Evolutionary conservation across 2,329 filamentous ascomycete species (phyloP).

Genomic region (Calonectria henricotiae): DNA sequence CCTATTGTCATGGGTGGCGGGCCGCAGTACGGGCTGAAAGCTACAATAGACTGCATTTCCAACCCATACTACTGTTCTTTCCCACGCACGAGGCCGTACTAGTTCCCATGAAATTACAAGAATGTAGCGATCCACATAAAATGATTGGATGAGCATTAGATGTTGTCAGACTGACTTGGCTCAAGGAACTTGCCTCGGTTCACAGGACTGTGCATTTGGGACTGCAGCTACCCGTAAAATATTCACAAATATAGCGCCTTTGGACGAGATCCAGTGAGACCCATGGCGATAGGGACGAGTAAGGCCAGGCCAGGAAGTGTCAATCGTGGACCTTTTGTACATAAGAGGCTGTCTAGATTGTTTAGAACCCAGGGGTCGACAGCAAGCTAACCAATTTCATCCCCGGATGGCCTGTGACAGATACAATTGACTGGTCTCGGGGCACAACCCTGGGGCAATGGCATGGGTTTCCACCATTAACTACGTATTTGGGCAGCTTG

Average conservation of each 20-base stretch:
- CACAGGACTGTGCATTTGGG: constrained; percentile 40
- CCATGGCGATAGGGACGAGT: neutral
- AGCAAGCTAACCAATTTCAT: neutral
- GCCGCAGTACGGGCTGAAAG: constrained; percentile 9
- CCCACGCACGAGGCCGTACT: constrained; percentile 32
- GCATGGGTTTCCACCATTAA: constrained; percentile 38
- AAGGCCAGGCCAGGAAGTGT: neutral
- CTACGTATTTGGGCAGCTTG: constrained; percentile 30
- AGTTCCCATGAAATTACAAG: constrained; percentile 9
- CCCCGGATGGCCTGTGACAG: constrained; percentile 28
- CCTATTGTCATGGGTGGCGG: neutral
- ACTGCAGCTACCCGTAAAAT: constrained; percentile 38
- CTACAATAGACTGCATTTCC: neutral
- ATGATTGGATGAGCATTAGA: constrained; percentile 9
- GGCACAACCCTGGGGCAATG: constrained; percentile 38
- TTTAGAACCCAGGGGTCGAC: constrained; percentile 19
- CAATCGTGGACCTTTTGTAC: neutral
- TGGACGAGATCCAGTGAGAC: constrained; percentile 11
- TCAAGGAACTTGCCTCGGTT: constrained; percentile 29
- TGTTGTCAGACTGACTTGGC: constrained; percentile 26
- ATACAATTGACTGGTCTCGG: constrained; percentile 21
- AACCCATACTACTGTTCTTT: constrained; percentile 16
- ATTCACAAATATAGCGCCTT: constrained; percentile 27
- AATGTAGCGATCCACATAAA: neutral
- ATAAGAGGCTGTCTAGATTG: constrained; percentile 2